phyloP scores from a whole-genome alignment of 352 stramenopile genomes.

The Phytophthora brassicae region DNA sequence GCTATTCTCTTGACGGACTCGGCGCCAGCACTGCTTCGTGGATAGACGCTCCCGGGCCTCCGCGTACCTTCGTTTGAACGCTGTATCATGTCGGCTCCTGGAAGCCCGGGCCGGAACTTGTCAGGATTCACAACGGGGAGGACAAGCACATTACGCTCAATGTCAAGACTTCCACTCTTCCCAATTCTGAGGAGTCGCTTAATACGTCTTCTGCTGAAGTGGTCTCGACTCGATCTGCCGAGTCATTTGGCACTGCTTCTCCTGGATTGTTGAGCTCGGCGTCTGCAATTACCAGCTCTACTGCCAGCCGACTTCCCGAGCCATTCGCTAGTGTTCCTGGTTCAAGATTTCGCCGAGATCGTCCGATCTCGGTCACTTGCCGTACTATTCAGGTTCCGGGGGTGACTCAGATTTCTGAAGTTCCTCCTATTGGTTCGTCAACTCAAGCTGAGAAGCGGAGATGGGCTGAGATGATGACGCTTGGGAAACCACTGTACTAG shows the following conservation, averaged over 20 bases:
- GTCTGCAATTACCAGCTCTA: too few species aligned
- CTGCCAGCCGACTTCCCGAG: not conserved
- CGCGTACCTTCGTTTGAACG: not conserved
- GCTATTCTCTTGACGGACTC: not conserved
- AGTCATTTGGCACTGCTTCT: too few species aligned
- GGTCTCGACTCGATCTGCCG: too few species aligned
- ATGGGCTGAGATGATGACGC: too few species aligned
- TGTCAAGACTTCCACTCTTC: not conserved
- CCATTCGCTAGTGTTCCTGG: not conserved
- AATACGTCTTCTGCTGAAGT: not conserved
- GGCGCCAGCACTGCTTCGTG: too few species aligned
- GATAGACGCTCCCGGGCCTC: not conserved
- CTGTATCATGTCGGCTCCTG: not conserved
- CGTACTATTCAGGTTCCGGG: not conserved
- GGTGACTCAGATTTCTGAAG: too few species aligned
- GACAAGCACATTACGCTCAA: not conserved
- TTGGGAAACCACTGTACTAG: too few species aligned
- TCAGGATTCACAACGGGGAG: not conserved
- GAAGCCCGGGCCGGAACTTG: not conserved
- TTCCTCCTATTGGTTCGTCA: too few species aligned
- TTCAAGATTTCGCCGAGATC: not conserved
- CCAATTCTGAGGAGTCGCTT: too few species aligned
- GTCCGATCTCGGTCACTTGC: not conserved
- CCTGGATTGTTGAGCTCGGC: too few species aligned
- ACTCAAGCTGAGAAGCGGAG: too few species aligned